phyloP scores from a whole-genome alignment of 2,329 filamentous ascomycete genomes.

The Aspergillus pseudonomiae region DNA sequence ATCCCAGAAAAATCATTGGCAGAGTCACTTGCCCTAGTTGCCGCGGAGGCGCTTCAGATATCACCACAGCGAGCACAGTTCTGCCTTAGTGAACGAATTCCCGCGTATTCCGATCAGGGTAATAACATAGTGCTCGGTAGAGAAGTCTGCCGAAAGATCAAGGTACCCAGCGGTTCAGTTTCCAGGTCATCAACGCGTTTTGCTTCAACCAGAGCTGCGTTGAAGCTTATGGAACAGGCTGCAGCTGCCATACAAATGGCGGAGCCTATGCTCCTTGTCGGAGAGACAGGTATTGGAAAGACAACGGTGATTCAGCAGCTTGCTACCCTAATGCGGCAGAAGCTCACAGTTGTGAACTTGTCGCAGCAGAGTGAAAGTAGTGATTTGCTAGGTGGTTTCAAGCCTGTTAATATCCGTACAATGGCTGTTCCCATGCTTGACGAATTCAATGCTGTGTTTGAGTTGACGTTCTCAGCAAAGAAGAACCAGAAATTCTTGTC shows the following conservation, averaged over 20 bases:
- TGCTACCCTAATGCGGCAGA: constrained; percentile 79
- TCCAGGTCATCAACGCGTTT: constrained; percentile 61
- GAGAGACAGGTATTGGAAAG: constrained; percentile 97
- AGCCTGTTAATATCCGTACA: constrained; percentile 87
- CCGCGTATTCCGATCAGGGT: constrained; percentile 66
- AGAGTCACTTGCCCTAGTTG: constrained; percentile 57
- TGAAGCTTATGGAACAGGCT: constrained; percentile 84
- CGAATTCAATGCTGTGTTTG: constrained; percentile 88
- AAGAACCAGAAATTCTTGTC: constrained; percentile 88
- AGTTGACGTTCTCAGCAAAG: constrained; percentile 80
- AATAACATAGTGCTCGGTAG: constrained; percentile 67
- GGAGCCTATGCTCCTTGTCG: constrained; percentile 94
- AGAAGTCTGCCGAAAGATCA: constrained; percentile 61
- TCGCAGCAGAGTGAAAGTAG: constrained; percentile 97
- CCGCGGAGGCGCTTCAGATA: constrained; percentile 86
- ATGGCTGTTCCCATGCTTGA: constrained; percentile 89
- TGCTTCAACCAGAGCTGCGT: constrained; percentile 83
- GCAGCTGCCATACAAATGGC: constrained; percentile 77
- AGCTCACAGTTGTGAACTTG: constrained; percentile 88
- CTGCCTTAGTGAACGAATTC: constrained; percentile 72
- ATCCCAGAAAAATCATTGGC: constrained; percentile 68
- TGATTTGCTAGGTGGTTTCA: constrained; percentile 95
- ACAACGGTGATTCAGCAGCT: constrained; percentile 95
- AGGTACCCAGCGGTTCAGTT: constrained; percentile 51
- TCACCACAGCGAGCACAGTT: constrained; percentile 80